Evolutionary conservation across 768 basidiomycete genomes (phyloP), one percentile per base, ranked within the genome.

Genomic region (Amyloporia xantha): DNA sequence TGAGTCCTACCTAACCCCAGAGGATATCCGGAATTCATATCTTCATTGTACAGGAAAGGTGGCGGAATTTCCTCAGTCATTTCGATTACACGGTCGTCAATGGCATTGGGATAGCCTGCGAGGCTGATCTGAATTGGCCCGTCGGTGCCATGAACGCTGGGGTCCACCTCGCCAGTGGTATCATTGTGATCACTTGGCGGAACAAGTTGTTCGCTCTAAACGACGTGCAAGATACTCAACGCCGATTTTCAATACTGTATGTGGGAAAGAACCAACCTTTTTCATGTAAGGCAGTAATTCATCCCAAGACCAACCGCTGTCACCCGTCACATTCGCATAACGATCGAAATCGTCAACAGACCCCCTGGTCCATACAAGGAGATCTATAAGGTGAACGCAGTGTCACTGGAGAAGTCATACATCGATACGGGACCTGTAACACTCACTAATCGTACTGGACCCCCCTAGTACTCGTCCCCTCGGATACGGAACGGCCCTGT

Each of bases 11-110:
- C 68, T 33, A 74, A 43, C 3, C 76, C 76, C 5, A 74, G 47
- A 0, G 67, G 66, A 9, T 56, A 59, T 12, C 76, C 75, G 21
- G 68, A 66, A 51, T 75, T 74, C 48, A 63, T 62, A 54, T 77
- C 76, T 13, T 59, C 30, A 51, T 71, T 72, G 52, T 62, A 74
- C 2, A 68, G 63, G 49, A 70, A 76, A 39, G 69, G 66, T 21
- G 69, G 64, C 0, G 60, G 56, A 3, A 69, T 52, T 44, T 71
- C 60, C 23, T 61, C 28, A 0, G 69, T 66, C 2, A 73, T 68
- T 7, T 62, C 61, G 17, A 75, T 59, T 11, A 49, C 40, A 4
- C 30, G 30, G 2, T 28, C 9, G 19, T 55, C 51, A 9, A 55
- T 41, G 7, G n/a, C 24, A 2, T 17, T 26, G 5, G 54, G 41